phyloP scores from a whole-genome alignment of 106 monocot genomes.

The Ottelia alismoides region DNA sequence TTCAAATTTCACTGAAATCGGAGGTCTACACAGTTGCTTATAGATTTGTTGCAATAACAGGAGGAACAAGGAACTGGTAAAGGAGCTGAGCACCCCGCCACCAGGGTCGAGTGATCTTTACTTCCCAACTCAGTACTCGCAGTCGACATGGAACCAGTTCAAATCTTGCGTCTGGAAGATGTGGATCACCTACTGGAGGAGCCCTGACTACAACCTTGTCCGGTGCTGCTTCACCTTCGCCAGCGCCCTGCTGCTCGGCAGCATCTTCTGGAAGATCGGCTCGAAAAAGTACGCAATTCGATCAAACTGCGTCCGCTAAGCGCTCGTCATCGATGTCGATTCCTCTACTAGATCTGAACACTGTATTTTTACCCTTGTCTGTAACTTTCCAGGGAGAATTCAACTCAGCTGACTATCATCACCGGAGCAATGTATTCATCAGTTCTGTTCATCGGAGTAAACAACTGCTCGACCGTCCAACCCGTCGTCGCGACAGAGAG shows the following conservation, averaged over 20 bases:
- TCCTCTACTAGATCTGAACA: neutral
- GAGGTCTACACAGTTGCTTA: conserved; percentile 12
- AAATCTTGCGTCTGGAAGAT: conserved; percentile 70
- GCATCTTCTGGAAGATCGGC: conserved; percentile 63
- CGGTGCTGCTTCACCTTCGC: conserved; percentile 53
- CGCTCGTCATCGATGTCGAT: conserved; percentile 4
- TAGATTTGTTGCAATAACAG: conserved; percentile 8
- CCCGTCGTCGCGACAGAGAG: conserved; percentile 40
- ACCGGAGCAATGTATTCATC: conserved; percentile 48
- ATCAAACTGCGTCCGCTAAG: neutral
- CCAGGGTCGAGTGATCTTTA: conserved; percentile 38
- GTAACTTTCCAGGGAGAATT: conserved; percentile 22
- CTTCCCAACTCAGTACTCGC: conserved; percentile 44
- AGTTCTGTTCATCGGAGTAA: conserved; percentile 31
- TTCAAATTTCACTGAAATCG: too few species aligned
- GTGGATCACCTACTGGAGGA: conserved; percentile 76
- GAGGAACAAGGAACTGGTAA: conserved; percentile 35
- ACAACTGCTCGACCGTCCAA: conserved; percentile 39
- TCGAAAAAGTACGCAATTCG: conserved; percentile 39
- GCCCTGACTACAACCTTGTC: conserved; percentile 63
- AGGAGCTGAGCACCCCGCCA: conserved; percentile 32
- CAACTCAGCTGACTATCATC: conserved; percentile 16
- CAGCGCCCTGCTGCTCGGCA: conserved; percentile 49
- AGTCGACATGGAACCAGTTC: conserved; percentile 39
- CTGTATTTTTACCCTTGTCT: conserved; percentile 2